These are phyloP conservation scores for Mayamaea pseudoterrestris DNA, from an alignment of 108 stramenopile genomes.

Conservation along the genomic window DNA sequence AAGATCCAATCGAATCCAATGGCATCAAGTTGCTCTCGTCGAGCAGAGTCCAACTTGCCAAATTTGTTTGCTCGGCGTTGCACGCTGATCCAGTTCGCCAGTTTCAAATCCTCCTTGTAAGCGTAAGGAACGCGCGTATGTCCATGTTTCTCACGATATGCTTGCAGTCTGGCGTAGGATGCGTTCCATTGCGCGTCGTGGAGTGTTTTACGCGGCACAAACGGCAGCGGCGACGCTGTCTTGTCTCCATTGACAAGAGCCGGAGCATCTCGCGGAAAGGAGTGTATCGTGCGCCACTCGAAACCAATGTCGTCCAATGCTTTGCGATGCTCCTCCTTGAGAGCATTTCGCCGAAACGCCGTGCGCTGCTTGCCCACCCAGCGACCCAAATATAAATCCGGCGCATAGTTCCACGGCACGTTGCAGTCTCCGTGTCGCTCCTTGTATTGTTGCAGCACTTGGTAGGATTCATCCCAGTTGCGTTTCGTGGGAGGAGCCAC, in stretches of 20 bases:
- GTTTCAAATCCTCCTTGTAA: constrained; percentile 19
- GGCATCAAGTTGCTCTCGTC: constrained; percentile 22
- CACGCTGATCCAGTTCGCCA: constrained; percentile 25
- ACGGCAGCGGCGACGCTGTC: no score
- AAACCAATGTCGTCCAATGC: no score
- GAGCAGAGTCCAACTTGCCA: no score
- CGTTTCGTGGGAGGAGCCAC: constrained; percentile 1
- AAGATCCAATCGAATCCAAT: constrained; percentile 53
- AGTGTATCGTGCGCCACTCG: no score
- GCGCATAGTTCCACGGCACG: constrained; percentile 4
- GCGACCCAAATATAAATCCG: neutral
- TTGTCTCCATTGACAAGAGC: no score
- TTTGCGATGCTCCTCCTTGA: no score
- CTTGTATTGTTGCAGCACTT: constrained; percentile 30
- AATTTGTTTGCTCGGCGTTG: constrained; percentile 9
- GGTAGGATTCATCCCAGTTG: constrained; percentile 7
- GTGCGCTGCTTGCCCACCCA: constrained; percentile 10
- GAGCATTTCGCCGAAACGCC: no score
- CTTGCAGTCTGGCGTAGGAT: no score
- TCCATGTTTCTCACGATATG: constrained; percentile 17
- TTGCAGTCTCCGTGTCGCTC: constrained; percentile 17
- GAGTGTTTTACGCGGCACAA: no score
- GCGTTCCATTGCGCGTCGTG: no score
- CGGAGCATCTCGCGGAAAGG: no score
- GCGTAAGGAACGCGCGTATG: constrained; percentile 29